Evolutionary conservation across 257 asterid species (phyloP).

Genomic region (Coffea eugenioides): DNA sequence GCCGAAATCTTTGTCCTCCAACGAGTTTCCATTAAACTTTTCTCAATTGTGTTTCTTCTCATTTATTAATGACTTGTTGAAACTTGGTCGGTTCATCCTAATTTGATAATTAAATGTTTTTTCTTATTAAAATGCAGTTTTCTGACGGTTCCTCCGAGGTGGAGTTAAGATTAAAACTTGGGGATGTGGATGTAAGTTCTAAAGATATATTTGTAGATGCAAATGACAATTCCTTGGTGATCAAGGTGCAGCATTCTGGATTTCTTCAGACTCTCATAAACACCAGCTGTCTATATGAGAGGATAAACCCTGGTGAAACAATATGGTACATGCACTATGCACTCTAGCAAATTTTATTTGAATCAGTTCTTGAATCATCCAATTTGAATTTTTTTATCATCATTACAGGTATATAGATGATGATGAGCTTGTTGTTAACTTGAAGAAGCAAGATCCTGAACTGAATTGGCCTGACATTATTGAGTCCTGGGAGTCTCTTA

Average conservation of each 20-base stretch:
- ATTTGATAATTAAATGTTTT: constrained; percentile 14
- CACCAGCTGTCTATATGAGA: constrained; percentile 60
- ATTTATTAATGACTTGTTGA: background rate
- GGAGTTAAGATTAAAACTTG: constrained; percentile 83
- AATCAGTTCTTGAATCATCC: background rate
- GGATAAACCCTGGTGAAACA: constrained; percentile 82
- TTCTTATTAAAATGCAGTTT: constrained; percentile 52
- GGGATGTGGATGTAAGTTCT: constrained; percentile 48
- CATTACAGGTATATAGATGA: constrained; percentile 82
- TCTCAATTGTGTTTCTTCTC: background rate
- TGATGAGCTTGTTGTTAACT: constrained; percentile 68
- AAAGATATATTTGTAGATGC: constrained; percentile 67
- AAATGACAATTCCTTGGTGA: constrained; percentile 62
- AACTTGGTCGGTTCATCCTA: constrained; percentile 3
- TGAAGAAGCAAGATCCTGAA: constrained; percentile 79
- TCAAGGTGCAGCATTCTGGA: constrained; percentile 57
- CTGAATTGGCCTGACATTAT: constrained; percentile 91
- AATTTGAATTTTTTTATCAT: background rate
- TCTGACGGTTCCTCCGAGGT: constrained; percentile 71
- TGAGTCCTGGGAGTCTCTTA: constrained; percentile 95
- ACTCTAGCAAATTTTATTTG: background rate
- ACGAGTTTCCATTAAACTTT: background rate
- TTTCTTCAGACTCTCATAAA: constrained; percentile 63
- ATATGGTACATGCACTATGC: constrained; percentile 54
- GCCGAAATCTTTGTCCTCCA: background rate